These are phyloP conservation scores for Phascolomyces articulosus DNA, from an alignment of 371 early-diverging fungal genomes.

Conservation along the genomic window DNA sequence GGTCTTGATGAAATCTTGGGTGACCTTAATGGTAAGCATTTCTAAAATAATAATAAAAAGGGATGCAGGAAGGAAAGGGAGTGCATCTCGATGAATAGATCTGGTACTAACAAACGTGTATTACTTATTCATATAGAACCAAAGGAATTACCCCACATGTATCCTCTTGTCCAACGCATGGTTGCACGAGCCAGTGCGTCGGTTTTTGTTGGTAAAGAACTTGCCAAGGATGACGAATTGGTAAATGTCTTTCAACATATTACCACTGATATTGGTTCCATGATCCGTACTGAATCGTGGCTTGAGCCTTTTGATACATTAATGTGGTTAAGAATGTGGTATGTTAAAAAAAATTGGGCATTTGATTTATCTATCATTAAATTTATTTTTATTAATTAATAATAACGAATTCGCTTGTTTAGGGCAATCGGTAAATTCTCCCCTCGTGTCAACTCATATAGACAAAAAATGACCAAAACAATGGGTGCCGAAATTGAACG, in stretches of 20 bases:
- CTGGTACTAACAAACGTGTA: too few species aligned
- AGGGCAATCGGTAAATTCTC: constrained; percentile 16
- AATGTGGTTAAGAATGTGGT: constrained; percentile 18
- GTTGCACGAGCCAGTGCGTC: constrained; percentile 26
- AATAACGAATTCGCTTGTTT: too few species aligned
- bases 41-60: background rate
- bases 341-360: too few species aligned
- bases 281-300: constrained; percentile 11
- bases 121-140: constrained; percentile 7
- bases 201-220: constrained; percentile 25
- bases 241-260: constrained; percentile 25
- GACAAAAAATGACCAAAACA: background rate
- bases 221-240: constrained; percentile 20
- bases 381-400: too few species aligned
- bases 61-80: too few species aligned
- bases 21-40: constrained; percentile 4
- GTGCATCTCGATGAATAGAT: too few species aligned
- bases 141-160: constrained; percentile 17
- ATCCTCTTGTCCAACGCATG: constrained; percentile 20
- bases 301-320: constrained; percentile 20
- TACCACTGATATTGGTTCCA: constrained; percentile 20
- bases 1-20: constrained; percentile 6
- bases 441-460: background rate
- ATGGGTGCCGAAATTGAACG: constrained; percentile 9
- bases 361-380: too few species aligned